phyloP scores from a whole-genome alignment of 1,139 yeast genomes.

The Yamadazyma pseudoaaseri region DNA sequence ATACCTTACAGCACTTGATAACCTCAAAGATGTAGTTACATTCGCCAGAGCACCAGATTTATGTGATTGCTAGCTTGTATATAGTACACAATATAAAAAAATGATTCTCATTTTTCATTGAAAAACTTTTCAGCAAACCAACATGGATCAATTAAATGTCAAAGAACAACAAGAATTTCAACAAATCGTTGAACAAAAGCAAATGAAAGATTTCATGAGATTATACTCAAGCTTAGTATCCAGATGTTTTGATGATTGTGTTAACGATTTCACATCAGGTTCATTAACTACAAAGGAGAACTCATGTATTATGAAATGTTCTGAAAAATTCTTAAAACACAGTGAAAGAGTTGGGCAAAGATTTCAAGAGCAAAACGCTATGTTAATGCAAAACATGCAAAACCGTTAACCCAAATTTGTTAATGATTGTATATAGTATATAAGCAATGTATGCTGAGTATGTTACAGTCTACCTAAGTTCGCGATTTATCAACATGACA shows the following conservation, averaged over 20 bases:
- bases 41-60: constrained; percentile 57
- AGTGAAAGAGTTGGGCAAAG: constrained; percentile 98
- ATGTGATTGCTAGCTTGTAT: constrained; percentile 29
- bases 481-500: constrained; percentile 8
- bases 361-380: constrained; percentile 92
- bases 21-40: constrained; percentile 82
- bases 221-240: constrained; percentile 91
- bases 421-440: constrained; percentile 1
- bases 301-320: constrained; percentile 83
- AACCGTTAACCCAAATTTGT: constrained; percentile 20
- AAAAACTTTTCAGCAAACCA: constrained; percentile 3
- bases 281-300: constrained; percentile 82
- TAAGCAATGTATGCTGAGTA: constrained; percentile 1
- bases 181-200: constrained; percentile 93
- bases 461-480: not conserved
- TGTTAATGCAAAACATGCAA: constrained; percentile 50
- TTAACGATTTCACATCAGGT: constrained; percentile 94
- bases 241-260: constrained; percentile 96
- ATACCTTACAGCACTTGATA: constrained; percentile 70
- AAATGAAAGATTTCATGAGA: constrained; percentile 98
- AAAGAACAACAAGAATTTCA: constrained; percentile 97
- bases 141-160: constrained; percentile 79
- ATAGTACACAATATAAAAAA: no score
- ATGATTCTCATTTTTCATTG: no score
- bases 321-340: constrained; percentile 97